Evolutionary conservation across 2,329 filamentous ascomycete species (phyloP), one percentile per base, ranked within the genome.

Genomic region (Penicillium sp.): DNA sequence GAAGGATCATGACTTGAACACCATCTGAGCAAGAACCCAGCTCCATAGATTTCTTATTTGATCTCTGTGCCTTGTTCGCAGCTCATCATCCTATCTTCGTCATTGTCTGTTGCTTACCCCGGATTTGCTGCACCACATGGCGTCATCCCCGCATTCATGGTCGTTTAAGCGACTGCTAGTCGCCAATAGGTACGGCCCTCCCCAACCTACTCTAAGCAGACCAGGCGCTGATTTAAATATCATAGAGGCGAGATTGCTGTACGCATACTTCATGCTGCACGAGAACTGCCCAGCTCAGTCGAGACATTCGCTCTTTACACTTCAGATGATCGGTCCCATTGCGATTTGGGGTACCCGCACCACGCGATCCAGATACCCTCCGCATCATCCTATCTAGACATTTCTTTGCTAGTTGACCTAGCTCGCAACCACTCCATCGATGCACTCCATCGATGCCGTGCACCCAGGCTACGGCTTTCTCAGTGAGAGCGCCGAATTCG

Each of bases 401-500:
- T 86, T 35, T 59, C 78, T 7, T 69, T 76, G 6, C 70, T 87
- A 0, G 69, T 86, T 7, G 56, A 70, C 0, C 70, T 87, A 24
- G 81, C 73, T 3, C 77, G 79, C 55, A 73, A 82, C 39, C 69
- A 86, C 66, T 62, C 73, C 0, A 83, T 87, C 46, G 82, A 86
- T 64, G 77, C 83, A 86, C 66, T 62, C 73, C 0, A 83, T 87
- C 46, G 82, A 86, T 64, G 77, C 83, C 2, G 75, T 87, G 0
- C 84, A 86, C 68, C 84, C 84, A 0, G 85, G 84, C 4, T 87
- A 87, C 73, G 85, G 85, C 10, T 87, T 96, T 72, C 74, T 87
- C 1, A 84, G 81, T 13, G 85, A 87, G 65, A 83, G 77, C 22
- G 74, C 80, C 2, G 78, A 80, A 0, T 84, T 87, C 52, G 76